Base-by-base conservation (phyloP, 371 early-diverging fungal species). In the Lichtheimia hyalospora region DNA sequence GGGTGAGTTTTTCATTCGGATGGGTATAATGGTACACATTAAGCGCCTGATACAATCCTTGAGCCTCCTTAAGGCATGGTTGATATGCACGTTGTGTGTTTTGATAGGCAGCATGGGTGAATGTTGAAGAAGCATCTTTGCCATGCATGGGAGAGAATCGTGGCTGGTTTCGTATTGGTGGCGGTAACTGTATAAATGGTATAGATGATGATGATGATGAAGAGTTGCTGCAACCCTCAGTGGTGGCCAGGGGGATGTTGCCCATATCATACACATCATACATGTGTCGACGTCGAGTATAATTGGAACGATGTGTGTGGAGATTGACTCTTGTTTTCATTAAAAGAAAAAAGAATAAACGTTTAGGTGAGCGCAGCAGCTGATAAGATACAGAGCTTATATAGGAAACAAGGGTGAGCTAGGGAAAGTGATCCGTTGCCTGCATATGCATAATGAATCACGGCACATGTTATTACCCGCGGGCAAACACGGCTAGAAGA, bases 41-140 rank as follows among this genome's bases (percentile, higher is more conserved):
- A 18, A 78, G 70, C n/a, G 79, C 79, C 28, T 66, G 65, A 14
- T 73, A 53, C 5, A 78, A 49, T 18, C 64, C 52, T 25, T 64
- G 61, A 1, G 75, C 79, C 58, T 78, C 73, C 18, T 52, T 67
- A 24, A 71, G 68, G 13, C 55, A 68, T 28, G 70, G 63, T 23
- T 56, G 48, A 20, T 66, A 70, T 5, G 63, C 61, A n/a, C 41
- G 49, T 42, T 51, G 28, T 15, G 52, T 51, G n/a, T 27, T 49
- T 8, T 44, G n/a, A 21, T 49, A 42, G 43, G 46, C 46, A 18
- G 60, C 25, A 21, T 24, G 10, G 4, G 23, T 58, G 20, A 58
- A 15, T 15, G 59, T 24, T 15, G 59, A 28, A 40, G 63, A 28
- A 18, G 60, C 55, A 27, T 57, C 57, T 7, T 34, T 20, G 15